These are phyloP conservation scores for Moelleriella libera DNA, from an alignment of 2,329 filamentous ascomycete genomes.

Conservation along the genomic window DNA sequence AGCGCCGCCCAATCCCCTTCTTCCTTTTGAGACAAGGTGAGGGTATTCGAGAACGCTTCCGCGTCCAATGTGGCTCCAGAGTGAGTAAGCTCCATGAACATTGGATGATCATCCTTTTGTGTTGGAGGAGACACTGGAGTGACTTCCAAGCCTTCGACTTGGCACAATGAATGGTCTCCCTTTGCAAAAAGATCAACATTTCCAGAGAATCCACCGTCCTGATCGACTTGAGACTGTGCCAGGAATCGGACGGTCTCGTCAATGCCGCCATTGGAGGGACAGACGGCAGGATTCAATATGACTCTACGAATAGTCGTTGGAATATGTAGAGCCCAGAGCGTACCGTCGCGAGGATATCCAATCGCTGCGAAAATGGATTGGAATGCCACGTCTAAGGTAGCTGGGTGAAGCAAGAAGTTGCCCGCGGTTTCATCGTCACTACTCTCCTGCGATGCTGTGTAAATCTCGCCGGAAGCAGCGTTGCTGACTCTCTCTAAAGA, in stretches of 20 bases:
- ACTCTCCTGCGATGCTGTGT: not conserved
- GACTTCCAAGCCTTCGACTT: not conserved
- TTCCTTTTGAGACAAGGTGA: not conserved
- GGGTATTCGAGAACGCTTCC: not conserved
- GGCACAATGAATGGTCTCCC: not conserved
- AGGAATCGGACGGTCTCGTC: not conserved
- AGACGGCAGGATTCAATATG: constrained; percentile 1
- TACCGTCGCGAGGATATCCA: constrained; percentile 17
- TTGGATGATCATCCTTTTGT: not conserved
- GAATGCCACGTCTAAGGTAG: constrained; percentile 18
- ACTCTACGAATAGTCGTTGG: constrained; percentile 13
- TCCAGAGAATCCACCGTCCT: constrained; percentile 14
- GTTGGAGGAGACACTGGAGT: not conserved
- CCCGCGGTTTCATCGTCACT: not conserved
- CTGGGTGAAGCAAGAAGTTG: constrained; percentile 17
- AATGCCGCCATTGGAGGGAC: not conserved
- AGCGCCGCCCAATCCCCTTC: not conserved
- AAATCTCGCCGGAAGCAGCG: not conserved
- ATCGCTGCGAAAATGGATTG: constrained; percentile 19
- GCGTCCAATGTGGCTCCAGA: not conserved
- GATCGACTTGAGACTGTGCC: constrained; percentile 7
- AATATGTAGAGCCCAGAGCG: constrained; percentile 16
- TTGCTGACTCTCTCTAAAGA: not conserved
- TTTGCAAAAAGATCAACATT: not conserved
- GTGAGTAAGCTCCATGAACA: not conserved